These are phyloP conservation scores for Musa troglodytarum DNA, from an alignment of 176 grass and related monocot genomes.

Conservation along the genomic window DNA sequence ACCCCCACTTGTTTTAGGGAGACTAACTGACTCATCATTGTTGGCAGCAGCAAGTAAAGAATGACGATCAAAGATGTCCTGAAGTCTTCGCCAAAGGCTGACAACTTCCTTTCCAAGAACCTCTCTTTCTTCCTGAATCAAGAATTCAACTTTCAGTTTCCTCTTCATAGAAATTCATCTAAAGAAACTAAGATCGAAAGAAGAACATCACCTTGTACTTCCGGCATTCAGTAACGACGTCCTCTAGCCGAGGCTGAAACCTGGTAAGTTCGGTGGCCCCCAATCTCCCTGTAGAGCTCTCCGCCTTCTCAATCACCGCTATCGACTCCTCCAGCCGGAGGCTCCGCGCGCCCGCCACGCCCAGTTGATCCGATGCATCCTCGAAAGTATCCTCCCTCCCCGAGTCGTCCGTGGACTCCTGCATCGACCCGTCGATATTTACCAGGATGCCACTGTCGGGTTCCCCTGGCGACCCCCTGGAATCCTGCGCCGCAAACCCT, in stretches of 20 bases:
- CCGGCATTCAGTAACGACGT: slow-evolving; percentile 43
- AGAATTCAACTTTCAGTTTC: slow-evolving; percentile 6
- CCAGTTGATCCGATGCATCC: slow-evolving; percentile 62
- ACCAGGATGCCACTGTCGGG: slow-evolving; percentile 64
- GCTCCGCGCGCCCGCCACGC: slow-evolving; percentile 11
- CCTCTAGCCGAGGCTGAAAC: slow-evolving; percentile 22
- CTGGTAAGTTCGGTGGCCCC: slow-evolving; percentile 19
- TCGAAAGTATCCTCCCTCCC: slow-evolving; percentile 85
- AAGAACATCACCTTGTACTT: slow-evolving; percentile 55
- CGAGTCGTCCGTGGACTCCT: slow-evolving; percentile 41
- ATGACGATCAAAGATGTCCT: slow-evolving; percentile 36
- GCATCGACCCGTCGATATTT: slow-evolving; percentile 43
- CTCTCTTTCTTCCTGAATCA: slow-evolving; percentile 86
- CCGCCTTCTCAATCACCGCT: slow-evolving; percentile 60
- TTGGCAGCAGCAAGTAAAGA: neutral
- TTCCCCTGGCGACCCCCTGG: slow-evolving; percentile 41
- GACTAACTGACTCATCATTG: neutral
- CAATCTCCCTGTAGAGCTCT: slow-evolving; percentile 24
- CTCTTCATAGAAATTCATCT: neutral
- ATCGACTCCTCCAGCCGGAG: slow-evolving; percentile 68
- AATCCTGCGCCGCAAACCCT: slow-evolving; percentile 34
- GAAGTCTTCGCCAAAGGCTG: slow-evolving; percentile 43
- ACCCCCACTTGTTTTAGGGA: slow-evolving; percentile 20
- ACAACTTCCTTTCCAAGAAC: slow-evolving; percentile 49
- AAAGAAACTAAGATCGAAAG: neutral